Evolutionary conservation across 306 rosid species (phyloP).

Genomic region (Quercus mongolica): DNA sequence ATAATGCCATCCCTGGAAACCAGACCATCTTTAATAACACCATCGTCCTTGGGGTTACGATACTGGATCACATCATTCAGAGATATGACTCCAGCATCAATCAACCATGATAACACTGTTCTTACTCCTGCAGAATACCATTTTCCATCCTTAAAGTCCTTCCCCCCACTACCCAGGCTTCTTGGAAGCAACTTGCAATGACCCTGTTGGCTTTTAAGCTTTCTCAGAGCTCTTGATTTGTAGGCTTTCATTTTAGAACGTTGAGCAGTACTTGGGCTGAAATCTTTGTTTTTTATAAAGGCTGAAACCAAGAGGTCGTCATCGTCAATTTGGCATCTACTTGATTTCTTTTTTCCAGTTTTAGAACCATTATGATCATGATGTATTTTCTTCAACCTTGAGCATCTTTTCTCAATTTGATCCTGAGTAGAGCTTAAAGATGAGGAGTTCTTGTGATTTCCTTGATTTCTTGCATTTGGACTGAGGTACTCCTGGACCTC

Average conservation of each 20-base stretch:
- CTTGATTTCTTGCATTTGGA: conserved; percentile 36
- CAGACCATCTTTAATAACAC: conserved; percentile 71
- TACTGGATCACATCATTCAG: conserved; percentile 72
- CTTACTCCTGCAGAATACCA: conserved; percentile 55
- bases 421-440: conserved; percentile 34
- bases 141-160: conserved; percentile 63
- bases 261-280: conserved; percentile 31
- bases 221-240: conserved; percentile 53
- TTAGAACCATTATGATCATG: conserved; percentile 26
- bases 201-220: conserved; percentile 57
- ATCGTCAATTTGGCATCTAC: conserved; percentile 71
- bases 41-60: conserved; percentile 58
- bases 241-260: conserved; percentile 43
- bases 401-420: conserved; percentile 39
- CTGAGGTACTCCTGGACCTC: conserved; percentile 41
- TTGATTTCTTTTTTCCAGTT: conserved; percentile 43
- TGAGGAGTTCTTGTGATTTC: conserved; percentile 28
- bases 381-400: conserved; percentile 26
- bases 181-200: conserved; percentile 75
- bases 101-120: conserved; percentile 88
- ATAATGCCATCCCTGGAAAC: conserved; percentile 77
- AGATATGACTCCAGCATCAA: conserved; percentile 65
- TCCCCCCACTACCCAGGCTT: conserved; percentile 64
- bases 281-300: conserved; percentile 64
- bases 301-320: conserved; percentile 91